Evolutionary conservation across 108 stramenopile species (phyloP).

Genomic region (Aurantiochytrium sp.): DNA sequence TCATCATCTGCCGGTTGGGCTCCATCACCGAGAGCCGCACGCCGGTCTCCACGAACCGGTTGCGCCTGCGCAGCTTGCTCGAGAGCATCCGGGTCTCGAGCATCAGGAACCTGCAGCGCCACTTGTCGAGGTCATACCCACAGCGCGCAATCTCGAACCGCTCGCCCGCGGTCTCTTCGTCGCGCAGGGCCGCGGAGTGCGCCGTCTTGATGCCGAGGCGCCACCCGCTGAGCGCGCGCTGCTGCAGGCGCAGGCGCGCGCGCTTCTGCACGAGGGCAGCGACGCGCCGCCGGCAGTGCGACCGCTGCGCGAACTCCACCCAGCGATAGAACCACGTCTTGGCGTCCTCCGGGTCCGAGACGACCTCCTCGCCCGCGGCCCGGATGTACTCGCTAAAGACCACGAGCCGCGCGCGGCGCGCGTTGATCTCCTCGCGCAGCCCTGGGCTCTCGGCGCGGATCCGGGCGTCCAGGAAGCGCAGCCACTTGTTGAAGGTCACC

Average conservation of each 20-base stretch:
- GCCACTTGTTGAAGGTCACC: background rate
- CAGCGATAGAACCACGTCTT: constrained; percentile 13
- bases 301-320: background rate
- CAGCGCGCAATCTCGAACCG: background rate
- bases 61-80: background rate
- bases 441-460: background rate
- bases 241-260: background rate
- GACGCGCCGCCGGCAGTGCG: background rate
- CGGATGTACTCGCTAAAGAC: background rate
- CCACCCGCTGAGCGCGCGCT: background rate
- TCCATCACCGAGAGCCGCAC: background rate
- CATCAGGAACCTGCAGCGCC: background rate
- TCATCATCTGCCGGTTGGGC: background rate
- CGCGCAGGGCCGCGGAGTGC: background rate
- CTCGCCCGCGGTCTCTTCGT: background rate
- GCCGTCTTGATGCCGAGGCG: background rate
- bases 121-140: background rate
- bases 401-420: background rate
- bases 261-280: background rate
- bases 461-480: background rate
- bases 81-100: background rate
- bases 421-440: background rate
- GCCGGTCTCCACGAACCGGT: background rate
- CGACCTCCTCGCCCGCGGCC: background rate
- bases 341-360: background rate